These are phyloP conservation scores for Furculomyces boomerangus DNA, from an alignment of 371 early-diverging fungal genomes.

Conservation along the genomic window DNA sequence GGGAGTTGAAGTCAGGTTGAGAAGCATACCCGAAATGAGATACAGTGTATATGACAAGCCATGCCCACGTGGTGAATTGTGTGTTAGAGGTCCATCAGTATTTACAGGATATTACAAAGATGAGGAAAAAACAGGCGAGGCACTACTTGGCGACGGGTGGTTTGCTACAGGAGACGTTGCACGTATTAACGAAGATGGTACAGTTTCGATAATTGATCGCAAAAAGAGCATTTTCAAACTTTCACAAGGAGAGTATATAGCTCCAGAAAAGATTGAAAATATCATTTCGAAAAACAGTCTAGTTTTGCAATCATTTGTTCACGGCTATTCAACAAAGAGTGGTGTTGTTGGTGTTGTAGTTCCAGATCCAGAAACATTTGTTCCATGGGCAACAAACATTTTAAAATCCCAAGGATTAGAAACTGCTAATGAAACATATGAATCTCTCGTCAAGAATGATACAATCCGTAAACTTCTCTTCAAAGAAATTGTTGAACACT, in stretches of 20 bases:
- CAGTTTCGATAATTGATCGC: constrained; percentile 75
- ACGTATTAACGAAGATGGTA: constrained; percentile 45
- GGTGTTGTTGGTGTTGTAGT: constrained; percentile 69
- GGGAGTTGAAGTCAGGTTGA: constrained; percentile 69
- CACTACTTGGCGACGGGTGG: constrained; percentile 65
- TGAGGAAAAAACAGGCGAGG: constrained; percentile 65
- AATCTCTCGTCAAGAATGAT: not conserved
- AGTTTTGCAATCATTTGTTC: constrained; percentile 61
- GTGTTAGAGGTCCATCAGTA: constrained; percentile 62
- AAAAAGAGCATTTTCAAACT: constrained; percentile 98
- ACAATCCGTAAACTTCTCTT: not conserved
- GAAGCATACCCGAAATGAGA: constrained; percentile 76
- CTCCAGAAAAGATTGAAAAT: constrained; percentile 92
- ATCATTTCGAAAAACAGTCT: constrained; percentile 45
- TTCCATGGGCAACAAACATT: constrained; percentile 22
- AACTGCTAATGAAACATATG: constrained; percentile 3
- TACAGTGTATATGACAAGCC: constrained; percentile 72
- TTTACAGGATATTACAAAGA: constrained; percentile 79
- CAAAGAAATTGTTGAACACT: not conserved
- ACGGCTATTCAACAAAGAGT: constrained; percentile 70
- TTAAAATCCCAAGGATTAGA: constrained; percentile 4
- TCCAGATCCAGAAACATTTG: constrained; percentile 35
- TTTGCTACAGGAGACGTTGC: constrained; percentile 95
- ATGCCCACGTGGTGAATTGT: constrained; percentile 83
- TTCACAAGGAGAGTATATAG: constrained; percentile 93